phyloP scores from a whole-genome alignment of 2,329 filamentous ascomycete species.

The Nothophaeocryptopus gaeumannii region DNA sequence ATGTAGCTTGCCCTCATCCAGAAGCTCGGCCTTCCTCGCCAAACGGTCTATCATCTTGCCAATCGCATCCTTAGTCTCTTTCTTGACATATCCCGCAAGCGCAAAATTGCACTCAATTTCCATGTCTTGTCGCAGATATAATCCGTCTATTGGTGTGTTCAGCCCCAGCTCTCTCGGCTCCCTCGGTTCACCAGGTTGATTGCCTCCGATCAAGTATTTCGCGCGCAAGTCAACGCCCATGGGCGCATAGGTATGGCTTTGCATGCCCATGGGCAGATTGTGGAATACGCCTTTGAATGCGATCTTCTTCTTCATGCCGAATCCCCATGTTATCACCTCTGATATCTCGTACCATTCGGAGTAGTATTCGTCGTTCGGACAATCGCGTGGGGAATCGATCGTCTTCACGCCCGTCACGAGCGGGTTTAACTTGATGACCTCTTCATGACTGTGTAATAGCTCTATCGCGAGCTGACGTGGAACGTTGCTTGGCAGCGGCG shows the following conservation, averaged over 20 bases:
- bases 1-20: conserved; percentile 63
- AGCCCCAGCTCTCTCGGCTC: conserved; percentile 63
- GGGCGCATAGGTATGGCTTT: conserved; percentile 69
- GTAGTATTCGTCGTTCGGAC: conserved; percentile 66
- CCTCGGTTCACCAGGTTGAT: conserved; percentile 65
- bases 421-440: conserved; percentile 69
- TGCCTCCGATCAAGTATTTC: conserved; percentile 66
- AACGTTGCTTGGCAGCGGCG: conserved; percentile 67
- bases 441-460: conserved; percentile 67
- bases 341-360: conserved; percentile 72
- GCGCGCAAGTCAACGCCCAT: conserved; percentile 65
- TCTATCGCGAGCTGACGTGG: conserved; percentile 70
- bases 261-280: conserved; percentile 68
- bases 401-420: conserved; percentile 63
- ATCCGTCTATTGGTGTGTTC: conserved; percentile 60
- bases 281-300: conserved; percentile 70
- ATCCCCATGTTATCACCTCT: conserved; percentile 66
- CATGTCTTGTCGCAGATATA: conserved; percentile 68
- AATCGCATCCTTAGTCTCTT: conserved; percentile 63
- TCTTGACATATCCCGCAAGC: conserved; percentile 60
- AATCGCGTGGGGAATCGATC: conserved; percentile 65
- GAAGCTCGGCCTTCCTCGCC: conserved; percentile 64
- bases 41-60: conserved; percentile 67
- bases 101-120: conserved; percentile 68
- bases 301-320: conserved; percentile 64